phyloP scores from a whole-genome alignment of 1,284 basidiomycete genomes.

The Vanrija sp. region DNA sequence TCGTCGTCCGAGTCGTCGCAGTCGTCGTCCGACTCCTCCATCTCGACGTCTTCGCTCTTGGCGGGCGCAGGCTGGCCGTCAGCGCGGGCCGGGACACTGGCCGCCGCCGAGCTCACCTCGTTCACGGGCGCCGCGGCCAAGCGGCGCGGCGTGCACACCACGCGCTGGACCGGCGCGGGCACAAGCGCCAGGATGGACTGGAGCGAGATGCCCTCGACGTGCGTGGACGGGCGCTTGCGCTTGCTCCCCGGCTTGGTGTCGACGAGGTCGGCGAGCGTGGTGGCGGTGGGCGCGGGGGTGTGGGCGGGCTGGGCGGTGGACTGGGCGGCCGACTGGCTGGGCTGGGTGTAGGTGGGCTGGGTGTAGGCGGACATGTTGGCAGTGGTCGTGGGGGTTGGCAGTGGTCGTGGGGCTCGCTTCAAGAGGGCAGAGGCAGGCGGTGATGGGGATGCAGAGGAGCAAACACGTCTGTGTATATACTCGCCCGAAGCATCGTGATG shows the following conservation, averaged over 20 bases:
- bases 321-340: no score
- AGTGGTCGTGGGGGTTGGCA: background rate
- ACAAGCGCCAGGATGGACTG: background rate
- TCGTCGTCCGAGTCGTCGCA: constrained; percentile 1
- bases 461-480: background rate
- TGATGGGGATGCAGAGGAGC: background rate
- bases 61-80: background rate
- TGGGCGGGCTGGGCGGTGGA: no score
- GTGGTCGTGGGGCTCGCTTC: background rate
- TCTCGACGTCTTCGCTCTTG: background rate
- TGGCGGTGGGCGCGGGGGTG: background rate
- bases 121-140: background rate
- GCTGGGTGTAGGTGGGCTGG: no score
- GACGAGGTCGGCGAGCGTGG: constrained; percentile 6
- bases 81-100: background rate
- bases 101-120: background rate
- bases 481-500: no score
- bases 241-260: constrained; percentile 1
- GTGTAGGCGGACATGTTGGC: background rate
- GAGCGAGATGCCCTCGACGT: constrained; percentile 13
- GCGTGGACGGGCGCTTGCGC: constrained; percentile 11
- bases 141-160: constrained; percentile 1
- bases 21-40: no score
- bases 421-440: background rate
- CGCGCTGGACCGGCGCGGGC: background rate